These are phyloP conservation scores for Malania oleifera DNA, from an alignment of 164 flowering plant genomes.

Conservation along the genomic window DNA sequence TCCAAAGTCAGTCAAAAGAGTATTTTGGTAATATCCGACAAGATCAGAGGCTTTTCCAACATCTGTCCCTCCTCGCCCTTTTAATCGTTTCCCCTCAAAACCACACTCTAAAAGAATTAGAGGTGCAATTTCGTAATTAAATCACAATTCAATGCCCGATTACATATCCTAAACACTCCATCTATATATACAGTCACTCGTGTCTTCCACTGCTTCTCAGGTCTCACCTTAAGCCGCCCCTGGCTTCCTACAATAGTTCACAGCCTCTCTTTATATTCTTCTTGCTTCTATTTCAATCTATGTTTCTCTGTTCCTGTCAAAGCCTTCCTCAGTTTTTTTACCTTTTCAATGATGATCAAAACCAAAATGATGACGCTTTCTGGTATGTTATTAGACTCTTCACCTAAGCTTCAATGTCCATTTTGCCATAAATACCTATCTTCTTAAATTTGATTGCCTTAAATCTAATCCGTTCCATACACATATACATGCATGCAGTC, in stretches of 20 bases:
- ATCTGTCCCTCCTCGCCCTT: conserved; percentile 40
- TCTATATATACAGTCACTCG: conserved; percentile 40
- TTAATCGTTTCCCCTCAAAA: conserved; percentile 40
- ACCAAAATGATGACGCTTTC: not conserved
- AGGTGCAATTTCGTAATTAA: conserved; percentile 39
- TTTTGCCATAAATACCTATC: too few species aligned
- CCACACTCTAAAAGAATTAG: conserved; percentile 22
- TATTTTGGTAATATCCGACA: conserved; percentile 50
- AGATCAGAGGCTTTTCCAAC: conserved; percentile 40
- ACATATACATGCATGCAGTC: too few species aligned
- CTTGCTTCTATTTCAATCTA: conserved; percentile 18
- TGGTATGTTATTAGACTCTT: not conserved
- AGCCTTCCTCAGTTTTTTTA: too few species aligned
- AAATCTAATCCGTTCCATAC: too few species aligned
- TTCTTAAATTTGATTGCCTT: too few species aligned
- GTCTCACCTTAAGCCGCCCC: not conserved
- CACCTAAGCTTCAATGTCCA: not conserved
- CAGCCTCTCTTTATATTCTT: not conserved
- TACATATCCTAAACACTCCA: conserved; percentile 2
- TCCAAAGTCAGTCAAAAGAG: conserved; percentile 34
- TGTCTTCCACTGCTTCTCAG: too few species aligned
- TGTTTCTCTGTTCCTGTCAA: conserved; percentile 1
- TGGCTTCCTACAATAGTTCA: not conserved
- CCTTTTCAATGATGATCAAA: too few species aligned
- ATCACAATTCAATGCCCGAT: not conserved